These are phyloP conservation scores for Tagetes patula DNA, from an alignment of 129 eudicot species.

Conservation along the genomic window DNA sequence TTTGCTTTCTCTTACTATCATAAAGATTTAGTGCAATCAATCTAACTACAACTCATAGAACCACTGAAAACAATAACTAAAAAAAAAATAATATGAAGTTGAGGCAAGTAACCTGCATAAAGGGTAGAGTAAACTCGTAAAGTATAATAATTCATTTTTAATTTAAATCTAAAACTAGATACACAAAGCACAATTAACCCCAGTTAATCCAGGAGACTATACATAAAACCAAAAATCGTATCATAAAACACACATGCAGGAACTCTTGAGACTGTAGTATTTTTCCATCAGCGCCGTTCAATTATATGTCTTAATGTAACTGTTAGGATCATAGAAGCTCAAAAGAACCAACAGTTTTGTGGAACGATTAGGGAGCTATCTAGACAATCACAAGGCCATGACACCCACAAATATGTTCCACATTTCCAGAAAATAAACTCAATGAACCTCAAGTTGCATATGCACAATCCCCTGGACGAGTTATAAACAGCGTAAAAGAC, in stretches of 20 bases:
- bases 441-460: not conserved
- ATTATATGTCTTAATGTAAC: not conserved
- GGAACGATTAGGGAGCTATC: not conserved
- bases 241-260: not conserved
- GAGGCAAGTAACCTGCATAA: conserved; percentile 5
- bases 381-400: conserved; percentile 11
- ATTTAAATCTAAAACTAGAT: conserved; percentile 11
- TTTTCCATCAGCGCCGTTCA: not conserved
- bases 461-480: not conserved
- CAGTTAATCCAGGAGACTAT: not conserved
- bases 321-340: not conserved
- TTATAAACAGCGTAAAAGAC: not conserved
- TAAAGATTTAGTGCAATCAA: conserved; percentile 15
- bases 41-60: conserved; percentile 10
- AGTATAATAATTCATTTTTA: not conserved
- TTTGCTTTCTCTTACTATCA: conserved; percentile 2
- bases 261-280: not conserved
- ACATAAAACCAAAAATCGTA: not conserved
- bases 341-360: not conserved
- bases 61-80: not conserved
- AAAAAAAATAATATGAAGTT: conserved; percentile 7
- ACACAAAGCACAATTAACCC: not conserved
- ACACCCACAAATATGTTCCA: not conserved
- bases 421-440: not conserved
- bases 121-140: not conserved